These are phyloP conservation scores for Nosema muscidifuracis DNA, from an alignment of 371 early-diverging fungal species.

Conservation along the genomic window DNA sequence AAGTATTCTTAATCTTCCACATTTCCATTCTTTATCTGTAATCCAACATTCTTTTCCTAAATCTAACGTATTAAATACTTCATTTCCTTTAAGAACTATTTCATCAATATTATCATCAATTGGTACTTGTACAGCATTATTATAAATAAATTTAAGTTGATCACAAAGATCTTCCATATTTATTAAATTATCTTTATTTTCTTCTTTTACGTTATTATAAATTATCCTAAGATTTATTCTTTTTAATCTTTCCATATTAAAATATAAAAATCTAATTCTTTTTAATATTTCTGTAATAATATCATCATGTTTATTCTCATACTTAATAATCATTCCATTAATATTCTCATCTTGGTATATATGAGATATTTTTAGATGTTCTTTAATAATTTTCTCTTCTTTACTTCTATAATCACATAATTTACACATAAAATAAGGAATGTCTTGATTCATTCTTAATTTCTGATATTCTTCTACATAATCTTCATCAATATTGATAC, in stretches of 20 bases:
- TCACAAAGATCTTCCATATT: background rate
- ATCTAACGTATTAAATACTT: slow-evolving; percentile 55
- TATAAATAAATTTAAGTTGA: background rate
- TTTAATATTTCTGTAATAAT: background rate
- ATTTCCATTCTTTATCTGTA: slow-evolving; percentile 62
- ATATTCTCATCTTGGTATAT: background rate
- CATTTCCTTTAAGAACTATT: slow-evolving; percentile 36
- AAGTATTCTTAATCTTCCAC: slow-evolving; percentile 54
- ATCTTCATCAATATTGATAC: slow-evolving; percentile 42
- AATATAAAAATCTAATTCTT: background rate
- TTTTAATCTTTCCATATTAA: background rate
- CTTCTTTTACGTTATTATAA: background rate
- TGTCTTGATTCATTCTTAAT: slow-evolving; percentile 35
- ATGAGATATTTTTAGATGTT: slow-evolving; percentile 35
- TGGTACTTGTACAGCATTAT: background rate
- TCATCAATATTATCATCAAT: background rate
- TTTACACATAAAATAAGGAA: slow-evolving; percentile 23
- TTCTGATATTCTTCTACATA: slow-evolving; percentile 60
- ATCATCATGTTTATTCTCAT: background rate
- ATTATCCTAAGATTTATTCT: background rate
- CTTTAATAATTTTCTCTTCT: slow-evolving; percentile 37
- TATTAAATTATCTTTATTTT: background rate
- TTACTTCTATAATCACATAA: slow-evolving; percentile 50
- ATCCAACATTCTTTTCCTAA: slow-evolving; percentile 61
- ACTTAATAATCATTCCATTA: background rate